Evolutionary conservation across 345 rosid genomes (phyloP).

Genomic region (Raphanus sativus): DNA sequence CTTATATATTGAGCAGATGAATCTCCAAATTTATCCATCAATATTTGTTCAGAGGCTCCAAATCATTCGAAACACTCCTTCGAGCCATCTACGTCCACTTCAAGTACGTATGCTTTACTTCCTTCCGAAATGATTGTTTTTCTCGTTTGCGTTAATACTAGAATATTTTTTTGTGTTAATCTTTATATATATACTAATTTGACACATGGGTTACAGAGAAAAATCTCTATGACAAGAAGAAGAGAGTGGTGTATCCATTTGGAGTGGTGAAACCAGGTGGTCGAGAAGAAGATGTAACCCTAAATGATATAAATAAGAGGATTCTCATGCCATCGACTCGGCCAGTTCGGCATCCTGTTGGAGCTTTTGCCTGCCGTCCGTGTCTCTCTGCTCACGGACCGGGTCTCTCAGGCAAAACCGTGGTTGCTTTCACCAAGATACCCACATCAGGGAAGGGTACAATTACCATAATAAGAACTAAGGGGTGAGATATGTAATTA

Average conservation of each 20-base stretch:
- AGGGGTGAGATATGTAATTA: constrained; percentile 47
- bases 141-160: not conserved
- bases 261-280: constrained; percentile 98
- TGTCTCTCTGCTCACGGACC: constrained; percentile 64
- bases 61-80: not conserved
- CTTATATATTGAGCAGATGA: constrained; percentile 20
- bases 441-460: constrained; percentile 93
- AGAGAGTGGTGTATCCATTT: constrained; percentile 84
- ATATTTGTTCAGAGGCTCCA: constrained; percentile 11
- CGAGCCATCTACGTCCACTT: constrained; percentile 14
- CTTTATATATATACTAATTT: not conserved
- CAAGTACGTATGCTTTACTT: constrained; percentile 22
- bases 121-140: not conserved
- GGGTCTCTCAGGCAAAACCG: constrained; percentile 90
- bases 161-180: not conserved
- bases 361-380: constrained; percentile 88
- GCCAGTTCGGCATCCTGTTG: constrained; percentile 92
- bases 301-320: constrained; percentile 84
- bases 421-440: constrained; percentile 90
- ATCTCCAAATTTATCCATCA: constrained; percentile 26
- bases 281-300: constrained; percentile 73
- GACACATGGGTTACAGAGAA: constrained; percentile 13
- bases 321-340: constrained; percentile 79
- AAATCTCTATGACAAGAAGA: constrained; percentile 21
- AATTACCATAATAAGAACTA: constrained; percentile 91